A percentile compares a stretch with the other conserved stretches of the same genome.
These are phyloP conservation scores for Coniferiporia weirii DNA, from an alignment of 1,284 basidiomycete species.

Conservation along the genomic window DNA sequence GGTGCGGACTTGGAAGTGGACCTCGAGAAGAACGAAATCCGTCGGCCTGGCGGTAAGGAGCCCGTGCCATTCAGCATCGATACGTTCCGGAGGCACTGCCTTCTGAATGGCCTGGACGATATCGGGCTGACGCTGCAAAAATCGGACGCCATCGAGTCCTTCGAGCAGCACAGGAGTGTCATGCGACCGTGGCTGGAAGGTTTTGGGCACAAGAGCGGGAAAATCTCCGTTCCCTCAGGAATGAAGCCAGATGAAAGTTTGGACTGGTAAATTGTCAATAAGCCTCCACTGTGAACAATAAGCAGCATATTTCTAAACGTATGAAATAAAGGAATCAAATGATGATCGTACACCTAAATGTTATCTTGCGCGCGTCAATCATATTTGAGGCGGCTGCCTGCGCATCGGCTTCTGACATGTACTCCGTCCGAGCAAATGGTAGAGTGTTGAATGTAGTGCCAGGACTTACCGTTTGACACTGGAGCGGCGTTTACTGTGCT, in stretches of 20 bases:
- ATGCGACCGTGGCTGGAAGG: slow-evolving; percentile 94
- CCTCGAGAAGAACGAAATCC: slow-evolving; percentile 82
- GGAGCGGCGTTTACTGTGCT: too few species aligned
- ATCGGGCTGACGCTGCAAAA: slow-evolving; percentile 88
- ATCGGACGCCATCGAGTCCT: slow-evolving; percentile 59
- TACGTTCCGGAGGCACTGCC: slow-evolving; percentile 84
- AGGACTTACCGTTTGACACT: too few species aligned
- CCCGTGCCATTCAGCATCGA: slow-evolving; percentile 77
- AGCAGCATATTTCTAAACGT: not conserved
- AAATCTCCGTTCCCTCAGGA: slow-evolving; percentile 48
- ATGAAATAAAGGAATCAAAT: too few species aligned
- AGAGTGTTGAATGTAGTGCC: too few species aligned
- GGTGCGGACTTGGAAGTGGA: slow-evolving; percentile 86
- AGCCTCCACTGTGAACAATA: not conserved
- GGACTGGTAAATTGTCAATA: slow-evolving; percentile 60
- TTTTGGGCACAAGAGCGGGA: slow-evolving; percentile 78
- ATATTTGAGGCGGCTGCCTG: too few species aligned
- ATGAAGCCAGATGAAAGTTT: slow-evolving; percentile 40
- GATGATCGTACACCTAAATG: too few species aligned
- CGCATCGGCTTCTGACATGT: too few species aligned
- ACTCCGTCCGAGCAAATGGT: too few species aligned
- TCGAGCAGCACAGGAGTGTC: slow-evolving; percentile 72
- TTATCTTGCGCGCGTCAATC: too few species aligned
- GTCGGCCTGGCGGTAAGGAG: slow-evolving; percentile 69
- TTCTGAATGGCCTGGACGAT: slow-evolving; percentile 92